Conservation (phyloP, 306 rosid genomes). For the Vigna trinervia region DNA sequence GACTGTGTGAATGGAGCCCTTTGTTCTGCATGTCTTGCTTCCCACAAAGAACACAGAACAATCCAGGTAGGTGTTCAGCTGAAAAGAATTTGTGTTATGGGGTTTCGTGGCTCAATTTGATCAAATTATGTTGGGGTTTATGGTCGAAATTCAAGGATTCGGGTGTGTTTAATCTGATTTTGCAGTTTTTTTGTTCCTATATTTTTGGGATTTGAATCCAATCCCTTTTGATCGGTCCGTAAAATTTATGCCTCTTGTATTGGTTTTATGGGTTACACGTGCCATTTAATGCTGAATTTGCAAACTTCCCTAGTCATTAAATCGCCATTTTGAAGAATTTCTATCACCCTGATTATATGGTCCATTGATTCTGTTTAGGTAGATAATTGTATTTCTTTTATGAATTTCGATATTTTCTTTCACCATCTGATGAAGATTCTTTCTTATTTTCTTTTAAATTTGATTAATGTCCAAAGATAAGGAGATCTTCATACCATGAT, state of each 20-base stretch:
- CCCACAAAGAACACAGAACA: constrained; percentile 68
- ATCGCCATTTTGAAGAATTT: constrained; percentile 27
- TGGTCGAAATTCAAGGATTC: background rate
- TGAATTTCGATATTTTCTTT: background rate
- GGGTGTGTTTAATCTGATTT: constrained; percentile 24
- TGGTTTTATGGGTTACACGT: constrained; percentile 29
- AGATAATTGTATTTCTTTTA: constrained; percentile 10
- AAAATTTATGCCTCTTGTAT: background rate
- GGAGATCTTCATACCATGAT: constrained; percentile 85
- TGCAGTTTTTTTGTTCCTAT: constrained; percentile 19
- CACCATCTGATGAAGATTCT: constrained; percentile 41
- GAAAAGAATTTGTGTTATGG: background rate
- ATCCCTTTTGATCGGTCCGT: constrained; percentile 37
- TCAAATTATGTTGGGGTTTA: constrained; percentile 23
- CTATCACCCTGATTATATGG: constrained; percentile 33
- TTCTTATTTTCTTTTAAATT: background rate
- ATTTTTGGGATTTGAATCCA: constrained; percentile 42
- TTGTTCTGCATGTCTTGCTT: constrained; percentile 65
- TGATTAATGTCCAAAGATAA: constrained; percentile 54
- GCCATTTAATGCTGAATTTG: constrained; percentile 34
- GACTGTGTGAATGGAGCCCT: constrained; percentile 75
- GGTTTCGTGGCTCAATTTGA: constrained; percentile 20
- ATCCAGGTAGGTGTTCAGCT: constrained; percentile 57
- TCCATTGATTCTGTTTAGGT: constrained; percentile 33
- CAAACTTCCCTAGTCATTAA: constrained; percentile 23